A percentile compares a stretch with the other conserved stretches of the same genome.
These are phyloP conservation scores for Umbelopsis sp. DNA, from an alignment of 192 early-diverging fungal genomes.

Conservation along the genomic window DNA sequence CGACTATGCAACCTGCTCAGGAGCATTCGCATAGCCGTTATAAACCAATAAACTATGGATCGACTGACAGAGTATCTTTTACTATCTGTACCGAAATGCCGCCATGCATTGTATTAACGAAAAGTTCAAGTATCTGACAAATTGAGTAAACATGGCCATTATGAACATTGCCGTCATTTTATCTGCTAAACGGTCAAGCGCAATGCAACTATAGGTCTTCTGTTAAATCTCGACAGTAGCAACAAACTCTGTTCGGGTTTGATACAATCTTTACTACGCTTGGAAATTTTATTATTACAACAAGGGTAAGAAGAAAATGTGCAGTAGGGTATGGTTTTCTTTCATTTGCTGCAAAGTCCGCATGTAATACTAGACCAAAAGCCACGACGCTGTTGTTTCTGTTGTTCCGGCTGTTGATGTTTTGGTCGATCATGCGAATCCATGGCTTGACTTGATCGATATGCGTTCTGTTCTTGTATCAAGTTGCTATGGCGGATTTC, in stretches of 20 bases:
- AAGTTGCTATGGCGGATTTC: conserved; percentile 12
- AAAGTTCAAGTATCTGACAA: too few species aligned
- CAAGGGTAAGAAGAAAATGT: neutral
- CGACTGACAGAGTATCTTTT: too few species aligned
- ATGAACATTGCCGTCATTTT: too few species aligned
- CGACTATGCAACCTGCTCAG: neutral
- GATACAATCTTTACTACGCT: neutral
- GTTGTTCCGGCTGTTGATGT: neutral
- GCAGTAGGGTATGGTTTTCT: neutral
- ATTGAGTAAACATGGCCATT: too few species aligned
- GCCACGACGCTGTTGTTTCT: conserved; percentile 5
- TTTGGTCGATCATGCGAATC: neutral
- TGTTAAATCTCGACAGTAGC: too few species aligned
- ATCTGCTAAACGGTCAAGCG: too few species aligned
- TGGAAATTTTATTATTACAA: neutral
- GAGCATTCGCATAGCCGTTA: neutral
- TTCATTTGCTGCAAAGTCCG: conserved; percentile 14
- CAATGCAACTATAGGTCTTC: too few species aligned
- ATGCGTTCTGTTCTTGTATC: neutral
- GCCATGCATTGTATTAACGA: too few species aligned
- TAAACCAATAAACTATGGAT: too few species aligned
- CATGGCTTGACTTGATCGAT: conserved; percentile 14
- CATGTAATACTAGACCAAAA: conserved; percentile 1
- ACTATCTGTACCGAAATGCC: neutral
- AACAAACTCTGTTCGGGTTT: neutral